Evolutionary conservation across 202 grass and related monocot genomes (phyloP), one percentile per base, ranked within the genome.

Genomic region (Eragrostis tef): DNA sequence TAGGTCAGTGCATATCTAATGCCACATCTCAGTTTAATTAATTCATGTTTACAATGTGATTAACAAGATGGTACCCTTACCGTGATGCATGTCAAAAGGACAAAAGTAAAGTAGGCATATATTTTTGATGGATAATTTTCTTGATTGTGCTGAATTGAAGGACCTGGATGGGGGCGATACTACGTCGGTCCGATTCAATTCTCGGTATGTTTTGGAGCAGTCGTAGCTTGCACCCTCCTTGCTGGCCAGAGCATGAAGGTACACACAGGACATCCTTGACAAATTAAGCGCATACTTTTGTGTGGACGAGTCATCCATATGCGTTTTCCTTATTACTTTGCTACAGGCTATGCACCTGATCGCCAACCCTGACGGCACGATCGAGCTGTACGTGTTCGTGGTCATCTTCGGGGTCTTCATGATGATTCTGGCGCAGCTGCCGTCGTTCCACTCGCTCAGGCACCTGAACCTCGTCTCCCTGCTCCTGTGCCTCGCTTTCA

Each of bases 161-260:
- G 95, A 3, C 87, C 79, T 45, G 87, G 88, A 67, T 98, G 95
- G 92, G 92, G 81, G 4, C 85, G 89, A 14, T 98, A 85, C 81
- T 94, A 81, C 42, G 73, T 98, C 47, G 95, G 95, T 5, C 95
- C 95, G 65, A 89, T 98, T 81, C 95, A 98, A 56, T 98, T 98
- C 75, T 13, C 71, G 3, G 92, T 94, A 34, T 98, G 95, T 26
- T 98, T 94, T 64, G 89, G 89, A 50, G 88, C 92, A 1, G 92
- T 95, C 39, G 50, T 98, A 62, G 90, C 73, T 36, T 85, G 73
- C 65, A 93, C 64, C 17, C 92, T 94, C 6, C 88, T 98, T 0
- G 92, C 88, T n/a, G 95, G 95, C 1, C 86, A 98, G 52, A 94
- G 84, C 82, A 93, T 98, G 95, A 98, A 98, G 90, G 94, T 97